Evolutionary conservation across 495 filamentous ascomycete genomes (phyloP).

Genomic region (Xylaria telfairii): DNA sequence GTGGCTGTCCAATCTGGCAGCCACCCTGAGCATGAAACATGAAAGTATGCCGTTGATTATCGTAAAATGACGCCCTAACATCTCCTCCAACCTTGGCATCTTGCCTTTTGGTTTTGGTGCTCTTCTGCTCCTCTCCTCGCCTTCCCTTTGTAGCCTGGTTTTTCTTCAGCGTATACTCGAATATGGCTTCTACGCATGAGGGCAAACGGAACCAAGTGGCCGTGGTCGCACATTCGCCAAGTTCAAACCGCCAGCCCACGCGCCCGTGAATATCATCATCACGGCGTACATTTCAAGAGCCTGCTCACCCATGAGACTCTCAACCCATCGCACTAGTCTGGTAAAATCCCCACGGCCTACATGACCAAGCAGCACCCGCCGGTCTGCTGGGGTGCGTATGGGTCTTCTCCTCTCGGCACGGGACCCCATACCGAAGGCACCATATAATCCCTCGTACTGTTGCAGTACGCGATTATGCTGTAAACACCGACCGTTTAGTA

Average conservation of each 20-base stretch:
- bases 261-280: slow-evolving; percentile 28
- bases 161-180: slow-evolving; percentile 30
- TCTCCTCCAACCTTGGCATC: slow-evolving; percentile 18
- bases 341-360: slow-evolving; percentile 54
- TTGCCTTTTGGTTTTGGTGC: slow-evolving; percentile 24
- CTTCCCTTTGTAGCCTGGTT: slow-evolving; percentile 36
- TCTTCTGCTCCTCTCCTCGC: slow-evolving; percentile 16
- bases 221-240: slow-evolving; percentile 28
- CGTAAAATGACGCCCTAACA: slow-evolving; percentile 24
- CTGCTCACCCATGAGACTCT: slow-evolving; percentile 14
- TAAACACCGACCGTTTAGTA: slow-evolving; percentile 17
- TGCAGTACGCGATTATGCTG: slow-evolving; percentile 96
- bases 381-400: slow-evolving; percentile 91
- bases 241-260: slow-evolving; percentile 32
- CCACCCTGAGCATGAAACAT: slow-evolving; percentile 29
- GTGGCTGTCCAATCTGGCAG: slow-evolving; percentile 19
- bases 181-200: slow-evolving; percentile 25
- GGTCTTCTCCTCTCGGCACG: slow-evolving; percentile 92
- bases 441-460: slow-evolving; percentile 97
- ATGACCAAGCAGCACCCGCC: slow-evolving; percentile 93
- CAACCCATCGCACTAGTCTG: slow-evolving; percentile 25
- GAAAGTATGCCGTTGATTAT: slow-evolving; percentile 32
- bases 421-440: slow-evolving; percentile 95
- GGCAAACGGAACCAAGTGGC: slow-evolving; percentile 18
- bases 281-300: slow-evolving; percentile 28